Conservation (phyloP, 768 basidiomycete species). For the Rhizopogon rudus region DNA sequence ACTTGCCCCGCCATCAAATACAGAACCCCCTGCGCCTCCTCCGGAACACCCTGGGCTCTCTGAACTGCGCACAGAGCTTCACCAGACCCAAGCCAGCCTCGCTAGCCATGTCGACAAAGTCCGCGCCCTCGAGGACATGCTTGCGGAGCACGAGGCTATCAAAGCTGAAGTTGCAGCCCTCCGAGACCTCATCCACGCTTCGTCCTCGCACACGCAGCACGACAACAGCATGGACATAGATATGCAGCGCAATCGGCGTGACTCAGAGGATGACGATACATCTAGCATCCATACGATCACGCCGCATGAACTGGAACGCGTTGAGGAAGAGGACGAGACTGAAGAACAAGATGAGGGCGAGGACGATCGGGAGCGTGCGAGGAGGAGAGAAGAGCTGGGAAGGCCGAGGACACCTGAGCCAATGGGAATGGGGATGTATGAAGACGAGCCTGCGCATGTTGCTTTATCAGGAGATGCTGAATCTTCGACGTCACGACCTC, state of each 20-base stretch:
- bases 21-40: conserved; percentile 14
- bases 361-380: conserved; percentile 43
- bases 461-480: conserved; percentile 30
- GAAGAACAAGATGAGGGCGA: conserved; percentile 34
- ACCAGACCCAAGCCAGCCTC: conserved; percentile 78
- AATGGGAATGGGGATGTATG: conserved; percentile 48
- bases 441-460: conserved; percentile 22
- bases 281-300: conserved; percentile 69
- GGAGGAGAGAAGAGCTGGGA: conserved; percentile 50
- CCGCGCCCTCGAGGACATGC: conserved; percentile 71
- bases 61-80: conserved; percentile 78
- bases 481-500: conserved; percentile 12
- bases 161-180: conserved; percentile 72
- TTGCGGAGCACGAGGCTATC: conserved; percentile 81
- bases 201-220: conserved; percentile 20
- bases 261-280: conserved; percentile 61
- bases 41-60: conserved; percentile 25
- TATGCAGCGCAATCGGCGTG: conserved; percentile 13
- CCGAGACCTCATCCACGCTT: conserved; percentile 60
- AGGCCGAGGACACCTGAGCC: conserved; percentile 83
- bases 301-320: conserved; percentile 63
- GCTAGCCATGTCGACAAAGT: conserved; percentile 79
- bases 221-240: conserved; percentile 2
- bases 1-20: neutral
- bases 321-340: conserved; percentile 74